Conservation (phyloP, 176 grass and related monocot species). For the Puya raimondii region DNA sequence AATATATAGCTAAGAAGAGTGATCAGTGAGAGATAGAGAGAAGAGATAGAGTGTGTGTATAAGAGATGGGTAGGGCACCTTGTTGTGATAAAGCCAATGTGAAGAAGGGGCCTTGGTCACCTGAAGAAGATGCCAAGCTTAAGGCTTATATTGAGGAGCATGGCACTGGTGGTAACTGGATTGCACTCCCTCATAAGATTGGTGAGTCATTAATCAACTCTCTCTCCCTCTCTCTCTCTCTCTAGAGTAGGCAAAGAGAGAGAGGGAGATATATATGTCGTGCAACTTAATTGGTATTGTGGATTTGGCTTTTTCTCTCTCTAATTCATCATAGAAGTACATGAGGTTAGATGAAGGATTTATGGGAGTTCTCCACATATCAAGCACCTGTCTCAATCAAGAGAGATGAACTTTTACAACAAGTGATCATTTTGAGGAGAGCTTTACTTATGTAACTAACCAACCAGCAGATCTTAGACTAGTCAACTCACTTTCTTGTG, state of each 20-base stretch:
- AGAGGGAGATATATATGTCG: too few species aligned
- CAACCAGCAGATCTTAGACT: too few species aligned
- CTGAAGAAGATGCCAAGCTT: slow-evolving; percentile 88
- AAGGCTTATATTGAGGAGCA: slow-evolving; percentile 86
- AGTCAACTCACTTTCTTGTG: too few species aligned
- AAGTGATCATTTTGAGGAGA: too few species aligned
- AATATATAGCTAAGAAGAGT: background rate
- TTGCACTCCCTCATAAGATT: slow-evolving; percentile 94
- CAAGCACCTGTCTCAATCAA: too few species aligned
- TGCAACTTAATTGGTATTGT: too few species aligned
- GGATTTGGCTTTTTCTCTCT: too few species aligned
- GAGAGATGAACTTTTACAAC: too few species aligned
- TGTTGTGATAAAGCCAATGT: slow-evolving; percentile 99
- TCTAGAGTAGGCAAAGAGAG: background rate
- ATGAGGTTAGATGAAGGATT: too few species aligned
- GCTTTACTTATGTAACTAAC: too few species aligned
- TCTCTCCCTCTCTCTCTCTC: background rate
- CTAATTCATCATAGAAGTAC: too few species aligned
- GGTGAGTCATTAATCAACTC: slow-evolving; percentile 30
- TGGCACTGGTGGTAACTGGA: slow-evolving; percentile 90
- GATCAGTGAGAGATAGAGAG: slow-evolving; percentile 5
- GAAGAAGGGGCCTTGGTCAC: slow-evolving; percentile 96
- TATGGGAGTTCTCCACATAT: too few species aligned
- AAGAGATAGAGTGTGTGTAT: background rate
- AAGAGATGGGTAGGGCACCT: slow-evolving; percentile 75